Percentiles rank a stretch among this genome's conserved stretches.
Evolutionary conservation across 495 filamentous ascomycete genomes (phyloP).

Genomic region (Penicillium taxi): DNA sequence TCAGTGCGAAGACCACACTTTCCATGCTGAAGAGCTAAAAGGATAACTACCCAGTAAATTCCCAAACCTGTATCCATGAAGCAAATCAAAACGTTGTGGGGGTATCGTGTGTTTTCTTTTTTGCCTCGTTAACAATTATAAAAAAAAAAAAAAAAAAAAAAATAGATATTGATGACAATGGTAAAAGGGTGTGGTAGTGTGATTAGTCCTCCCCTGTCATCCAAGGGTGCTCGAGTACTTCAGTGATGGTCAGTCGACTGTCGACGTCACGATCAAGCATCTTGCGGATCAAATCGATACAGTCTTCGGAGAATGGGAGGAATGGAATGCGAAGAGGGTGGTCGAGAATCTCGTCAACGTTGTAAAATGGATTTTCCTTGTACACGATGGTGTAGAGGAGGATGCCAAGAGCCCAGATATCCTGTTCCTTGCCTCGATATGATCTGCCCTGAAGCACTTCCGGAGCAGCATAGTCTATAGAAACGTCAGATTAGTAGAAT

Average conservation of each 20-base stretch:
- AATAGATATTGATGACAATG: too few species aligned
- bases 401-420: conserved; percentile 98
- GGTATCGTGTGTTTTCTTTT: conserved; percentile 25
- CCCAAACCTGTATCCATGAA: conserved; percentile 9
- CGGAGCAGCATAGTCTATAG: conserved; percentile 87
- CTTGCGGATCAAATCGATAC: conserved; percentile 76
- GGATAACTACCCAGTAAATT: background rate
- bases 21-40: background rate
- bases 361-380: conserved; percentile 99
- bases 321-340: conserved; percentile 89
- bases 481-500: background rate
- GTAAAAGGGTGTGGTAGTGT: background rate
- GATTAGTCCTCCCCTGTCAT: conserved; percentile 26
- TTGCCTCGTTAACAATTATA: conserved; percentile 11
- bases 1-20: background rate
- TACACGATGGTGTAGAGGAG: conserved; percentile 97
- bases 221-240: conserved; percentile 85
- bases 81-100: conserved; percentile 25
- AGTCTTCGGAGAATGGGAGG: conserved; percentile 75
- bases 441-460: conserved; percentile 92
- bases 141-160: conserved; percentile 4
- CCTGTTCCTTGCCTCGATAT: conserved; percentile 93
- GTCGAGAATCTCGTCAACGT: conserved; percentile 98
- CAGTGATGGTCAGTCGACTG: conserved; percentile 67
- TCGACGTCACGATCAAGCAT: conserved; percentile 92